Evolutionary conservation across 2,329 filamentous ascomycete genomes (phyloP), one percentile per base, ranked within the genome.

Genomic region (Penicillium sumatraense): DNA sequence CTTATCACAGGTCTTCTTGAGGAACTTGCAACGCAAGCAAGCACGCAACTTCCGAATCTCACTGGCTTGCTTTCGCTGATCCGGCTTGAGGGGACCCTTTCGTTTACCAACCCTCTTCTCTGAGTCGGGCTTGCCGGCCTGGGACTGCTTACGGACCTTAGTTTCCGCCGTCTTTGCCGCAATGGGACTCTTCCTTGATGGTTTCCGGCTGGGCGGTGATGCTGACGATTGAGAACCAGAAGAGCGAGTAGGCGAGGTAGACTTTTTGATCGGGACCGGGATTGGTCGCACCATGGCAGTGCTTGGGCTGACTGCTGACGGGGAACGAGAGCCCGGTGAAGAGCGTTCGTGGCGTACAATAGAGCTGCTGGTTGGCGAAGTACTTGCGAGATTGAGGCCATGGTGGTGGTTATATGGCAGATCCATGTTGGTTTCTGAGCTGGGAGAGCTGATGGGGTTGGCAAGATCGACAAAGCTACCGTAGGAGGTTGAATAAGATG

Each of bases 1-100:
- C 81, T 96, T 97, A 77, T 98, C 93, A 72, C 93, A 98, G 46
- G 93, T 97, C 85, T 98, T 98, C 85, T 98, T 98, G 74, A 98
- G 83, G 81, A 97, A 98, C 80, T 97, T 97, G 85, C 93, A 98
- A 63, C 93, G 88, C 67, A 98, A 81, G 75, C 93, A 98, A 45
- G 93, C 93, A 70, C 93, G 86, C 66, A 97, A 81, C 78, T 98
- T 98, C 74, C 93, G 87, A 72, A 98, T 98, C 77, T 98, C 93
- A 69, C 93, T 95, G 23, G 93, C 93, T 76, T 97, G 93, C 78
- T 96, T 96, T 65, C 93, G 86, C 80, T 97, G 93, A 75, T 98
- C 93, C 10, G 93, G 92, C 68, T 92, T 83, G 64, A 98, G 85
- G 56, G 93, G 93, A 31, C 93, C 93, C 74, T 90, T 90, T 77